phyloP scores from a whole-genome alignment of 768 basidiomycete species.

The Leccinum arenicola region DNA sequence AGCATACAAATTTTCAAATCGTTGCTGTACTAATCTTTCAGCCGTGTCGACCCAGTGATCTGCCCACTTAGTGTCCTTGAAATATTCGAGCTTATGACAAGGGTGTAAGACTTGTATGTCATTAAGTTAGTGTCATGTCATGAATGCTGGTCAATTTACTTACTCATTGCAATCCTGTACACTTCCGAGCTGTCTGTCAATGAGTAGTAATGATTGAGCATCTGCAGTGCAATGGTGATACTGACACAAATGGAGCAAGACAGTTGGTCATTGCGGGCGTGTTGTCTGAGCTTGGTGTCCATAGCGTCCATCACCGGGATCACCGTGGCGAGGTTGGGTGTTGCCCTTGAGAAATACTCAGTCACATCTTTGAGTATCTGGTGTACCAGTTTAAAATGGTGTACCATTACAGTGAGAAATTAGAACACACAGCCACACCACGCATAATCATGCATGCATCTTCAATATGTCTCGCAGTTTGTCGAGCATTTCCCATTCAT shows the following conservation, averaged over 20 bases:
- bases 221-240: background rate
- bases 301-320: background rate
- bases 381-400: too few species aligned
- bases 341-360: background rate
- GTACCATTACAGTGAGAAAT: too few species aligned
- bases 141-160: background rate
- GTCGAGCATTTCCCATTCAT: background rate
- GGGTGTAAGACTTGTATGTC: too few species aligned
- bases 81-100: too few species aligned
- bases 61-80: too few species aligned
- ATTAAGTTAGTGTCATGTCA: background rate
- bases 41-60: too few species aligned
- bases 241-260: background rate
- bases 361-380: background rate
- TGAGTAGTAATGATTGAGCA: background rate
- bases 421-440: too few species aligned
- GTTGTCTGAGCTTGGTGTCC: background rate
- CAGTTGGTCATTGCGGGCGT: background rate
- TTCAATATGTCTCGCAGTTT: background rate
- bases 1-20: too few species aligned
- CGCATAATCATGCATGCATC: background rate
- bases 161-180: background rate
- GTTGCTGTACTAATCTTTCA: too few species aligned
- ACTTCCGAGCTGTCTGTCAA: background rate
- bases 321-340: background rate